Evolutionary conservation across 257 asterid genomes (phyloP).

Genomic region (Ajuga chamaepitys): DNA sequence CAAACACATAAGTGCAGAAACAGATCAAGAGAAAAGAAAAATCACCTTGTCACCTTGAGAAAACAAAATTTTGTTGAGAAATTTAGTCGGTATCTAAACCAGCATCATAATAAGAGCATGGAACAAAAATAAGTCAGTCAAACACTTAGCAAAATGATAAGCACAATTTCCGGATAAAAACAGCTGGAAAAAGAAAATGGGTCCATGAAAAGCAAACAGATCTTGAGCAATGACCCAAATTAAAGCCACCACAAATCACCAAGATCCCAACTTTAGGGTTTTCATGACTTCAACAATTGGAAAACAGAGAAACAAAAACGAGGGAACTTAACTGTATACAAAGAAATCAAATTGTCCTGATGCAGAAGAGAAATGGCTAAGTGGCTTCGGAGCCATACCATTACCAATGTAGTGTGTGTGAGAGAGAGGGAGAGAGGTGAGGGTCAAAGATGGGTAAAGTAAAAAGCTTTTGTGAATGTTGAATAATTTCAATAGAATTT

Average conservation of each 20-base stretch:
- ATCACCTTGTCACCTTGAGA: constrained; percentile 12
- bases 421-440: not conserved
- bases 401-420: constrained; percentile 14
- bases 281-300: constrained; percentile 19
- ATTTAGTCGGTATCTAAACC: constrained; percentile 11
- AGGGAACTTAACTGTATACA: constrained; percentile 20
- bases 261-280: constrained; percentile 49
- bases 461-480: constrained; percentile 34
- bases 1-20: not conserved
- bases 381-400: constrained; percentile 21
- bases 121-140: constrained; percentile 34
- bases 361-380: constrained; percentile 22
- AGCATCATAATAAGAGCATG: constrained; percentile 12
- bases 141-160: constrained; percentile 36
- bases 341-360: constrained; percentile 22
- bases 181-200: constrained; percentile 30
- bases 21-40: constrained; percentile 7
- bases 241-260: constrained; percentile 39
- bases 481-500: constrained; percentile 44
- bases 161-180: constrained; percentile 32
- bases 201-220: constrained; percentile 53
- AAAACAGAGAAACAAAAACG: constrained; percentile 3
- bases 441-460: constrained; percentile 38
- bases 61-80: not conserved
- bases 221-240: constrained; percentile 71